Base-by-base conservation (phyloP, 2,329 filamentous ascomycete genomes). In the Hymenoscyphus infarciens region DNA sequence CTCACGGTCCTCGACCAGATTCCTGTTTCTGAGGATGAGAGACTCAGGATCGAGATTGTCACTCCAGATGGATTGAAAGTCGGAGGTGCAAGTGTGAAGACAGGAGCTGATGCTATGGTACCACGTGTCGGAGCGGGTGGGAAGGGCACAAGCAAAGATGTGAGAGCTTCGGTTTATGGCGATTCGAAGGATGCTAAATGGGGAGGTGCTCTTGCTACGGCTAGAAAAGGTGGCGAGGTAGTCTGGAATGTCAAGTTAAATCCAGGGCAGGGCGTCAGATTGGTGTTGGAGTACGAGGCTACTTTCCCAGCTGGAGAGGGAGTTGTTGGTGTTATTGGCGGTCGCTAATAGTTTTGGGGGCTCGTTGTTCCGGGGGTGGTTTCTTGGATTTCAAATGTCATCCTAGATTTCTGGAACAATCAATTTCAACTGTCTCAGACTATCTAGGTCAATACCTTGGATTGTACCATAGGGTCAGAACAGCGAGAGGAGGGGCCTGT, bases 201-300 rank as follows among this genome's bases (percentile, higher is more conserved):
- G 83, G 86, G 84, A 3, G 80, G 73, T 61, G 85, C 83, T 2
- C 76, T 75, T 1, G 83, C 82, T 0, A 74, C 67, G n/a, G 69
- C 87, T 59, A 82, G 80, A 72, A 84, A 85, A 74, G 77, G 74
- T 4, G 86, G 86, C 2, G 81, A 87, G 73, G 73, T 89, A 4
- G 73, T 74, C 60, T 89, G 86, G 84, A 79, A 83, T 59, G 79
- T 89, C 11, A 77, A 73, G 53, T 73, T 89, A 58, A 82, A 86
- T 64, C 79, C 83, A 0, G 84, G 86, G 29, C 80, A 81, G 68
- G 79, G 81, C 3, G 82, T 84, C 16, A 82, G 81, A 73, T 73
- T 90, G 64, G 75, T 75, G 27, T 71, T 90, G 63, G 84, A 87
- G 75, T 90, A 89, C 74, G 81, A 84, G 64, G 81, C 87, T 19